phyloP scores from a whole-genome alignment of 2,329 filamentous ascomycete species.

The Ascosphaera pollenicola region DNA sequence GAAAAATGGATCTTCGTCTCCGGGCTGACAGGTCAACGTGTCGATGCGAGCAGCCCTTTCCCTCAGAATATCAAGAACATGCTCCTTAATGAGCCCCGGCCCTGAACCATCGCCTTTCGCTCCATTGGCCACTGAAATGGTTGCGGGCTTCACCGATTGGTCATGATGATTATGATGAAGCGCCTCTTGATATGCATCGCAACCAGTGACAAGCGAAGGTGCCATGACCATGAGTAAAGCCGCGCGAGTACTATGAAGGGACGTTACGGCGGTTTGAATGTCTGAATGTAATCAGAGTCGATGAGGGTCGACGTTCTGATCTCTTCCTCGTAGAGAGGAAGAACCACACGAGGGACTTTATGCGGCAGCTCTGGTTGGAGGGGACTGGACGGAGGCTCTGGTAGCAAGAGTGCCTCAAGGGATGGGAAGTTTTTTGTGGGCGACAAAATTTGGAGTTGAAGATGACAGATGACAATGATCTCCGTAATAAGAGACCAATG shows the following conservation, averaged over 20 bases:
- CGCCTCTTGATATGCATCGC: neutral
- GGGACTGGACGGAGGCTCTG: conserved; percentile 19
- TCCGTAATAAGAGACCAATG: too few species aligned
- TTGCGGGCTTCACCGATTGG: neutral
- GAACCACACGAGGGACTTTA: conserved; percentile 95
- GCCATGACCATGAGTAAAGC: conserved; percentile 39
- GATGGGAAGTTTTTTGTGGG: conserved; percentile 3
- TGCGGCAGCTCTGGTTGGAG: conserved; percentile 78
- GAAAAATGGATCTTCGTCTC: conserved; percentile 95
- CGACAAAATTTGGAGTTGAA: neutral
- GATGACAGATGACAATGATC: neutral
- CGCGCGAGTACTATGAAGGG: conserved; percentile 5
- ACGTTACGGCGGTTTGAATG: conserved; percentile 89
- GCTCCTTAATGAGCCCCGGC: neutral
- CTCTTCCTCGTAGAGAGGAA: conserved; percentile 99
- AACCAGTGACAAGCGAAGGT: conserved; percentile 32
- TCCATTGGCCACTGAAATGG: neutral
- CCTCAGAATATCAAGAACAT: conserved; percentile 66
- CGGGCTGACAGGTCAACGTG: conserved; percentile 67
- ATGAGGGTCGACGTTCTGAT: conserved; percentile 95
- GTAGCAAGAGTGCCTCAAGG: conserved; percentile 2
- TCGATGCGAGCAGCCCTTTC: conserved; percentile 66
- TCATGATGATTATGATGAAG: neutral
- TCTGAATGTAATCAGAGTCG: conserved; percentile 61
- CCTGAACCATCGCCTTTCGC: neutral